Evolutionary conservation across 2,329 filamentous ascomycete genomes (phyloP).

Genomic region (Mycosphaerella sp.): DNA sequence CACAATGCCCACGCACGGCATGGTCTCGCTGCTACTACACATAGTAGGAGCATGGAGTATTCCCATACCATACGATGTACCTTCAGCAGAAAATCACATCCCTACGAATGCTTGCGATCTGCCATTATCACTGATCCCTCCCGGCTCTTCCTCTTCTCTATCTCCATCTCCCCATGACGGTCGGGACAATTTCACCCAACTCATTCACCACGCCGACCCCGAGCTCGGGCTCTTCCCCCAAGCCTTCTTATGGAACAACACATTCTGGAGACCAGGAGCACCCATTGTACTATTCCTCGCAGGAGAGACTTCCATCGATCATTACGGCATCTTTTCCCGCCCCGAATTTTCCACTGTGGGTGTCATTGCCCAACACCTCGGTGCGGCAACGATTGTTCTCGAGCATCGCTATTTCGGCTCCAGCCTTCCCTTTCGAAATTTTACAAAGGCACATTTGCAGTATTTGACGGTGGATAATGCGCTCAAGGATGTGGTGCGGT

Average conservation of each 20-base stretch:
- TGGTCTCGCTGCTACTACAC: not conserved
- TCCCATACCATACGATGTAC: not conserved
- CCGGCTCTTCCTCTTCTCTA: not conserved
- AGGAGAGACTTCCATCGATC: not conserved
- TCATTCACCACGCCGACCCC: not conserved
- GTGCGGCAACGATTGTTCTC: conserved; percentile 48
- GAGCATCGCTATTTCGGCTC: conserved; percentile 55
- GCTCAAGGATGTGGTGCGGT: conserved; percentile 45
- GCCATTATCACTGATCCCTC: not conserved
- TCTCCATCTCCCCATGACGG: not conserved
- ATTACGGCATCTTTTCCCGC: not conserved
- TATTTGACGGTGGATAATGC: conserved; percentile 49
- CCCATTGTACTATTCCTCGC: not conserved
- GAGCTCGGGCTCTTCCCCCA: not conserved
- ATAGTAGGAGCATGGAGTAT: not conserved
- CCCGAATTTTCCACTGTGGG: conserved; percentile 30
- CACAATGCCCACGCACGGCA: not conserved
- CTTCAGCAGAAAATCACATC: not conserved
- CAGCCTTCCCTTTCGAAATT: conserved; percentile 48
- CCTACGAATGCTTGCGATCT: not conserved
- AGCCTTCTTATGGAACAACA: not conserved
- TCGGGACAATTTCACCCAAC: not conserved
- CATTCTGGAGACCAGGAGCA: not conserved
- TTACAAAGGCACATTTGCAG: conserved; percentile 46
- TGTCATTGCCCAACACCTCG: conserved; percentile 46